Base-by-base conservation (phyloP, 352 stramenopile species). In the Phytophthora lateralis region DNA sequence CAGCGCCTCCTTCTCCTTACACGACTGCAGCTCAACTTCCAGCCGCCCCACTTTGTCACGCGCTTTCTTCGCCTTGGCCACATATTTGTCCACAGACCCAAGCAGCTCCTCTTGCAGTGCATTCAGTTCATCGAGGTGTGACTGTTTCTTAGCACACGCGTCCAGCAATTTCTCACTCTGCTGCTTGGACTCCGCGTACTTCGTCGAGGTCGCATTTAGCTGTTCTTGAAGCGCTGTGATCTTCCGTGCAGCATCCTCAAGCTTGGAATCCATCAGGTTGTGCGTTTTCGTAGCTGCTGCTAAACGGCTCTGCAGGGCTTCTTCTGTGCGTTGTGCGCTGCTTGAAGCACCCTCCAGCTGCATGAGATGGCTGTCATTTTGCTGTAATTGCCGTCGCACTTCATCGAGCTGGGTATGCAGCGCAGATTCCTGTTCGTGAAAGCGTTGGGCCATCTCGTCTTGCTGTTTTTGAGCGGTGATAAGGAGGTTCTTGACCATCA, bases 81-180 rank as follows among this genome's bases (percentile, higher is more conserved):
- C 61, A 42, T 85, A 73, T 30, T 80, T 72, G 18, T 90, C 78
- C 10, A 92, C 73, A 0, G 76, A 84, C 6, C 66, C 41, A 4
- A 94, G 71, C 2, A 94, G 15, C 26, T 88, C 81, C 32, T 94
- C 85, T 45, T 94, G 85, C 1, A 94, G 63, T 0, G 60, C 54
- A 34, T 89, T 87, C 11, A 91, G 58, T 45, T 91, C 85, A 6
- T 89, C 69, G 2, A 91, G 57, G 51, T 85, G 76, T 2, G 46
- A 32, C 21, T 76, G 61, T 5, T 69, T 69, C 9, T 63, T 66
- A 9, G 53, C 11, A 9, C 38, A 57, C 0, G 82, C 65, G 1
- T 60, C 48, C 27, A 66, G 15, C 42, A 81, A 54, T 37, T 3
- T 35, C 14, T 14, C 47, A n/a, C 39, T 29, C n/a, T 66, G 38